These are phyloP conservation scores for Melocanna baccifera DNA, from an alignment of 176 grass and related monocot species.

Conservation along the genomic window DNA sequence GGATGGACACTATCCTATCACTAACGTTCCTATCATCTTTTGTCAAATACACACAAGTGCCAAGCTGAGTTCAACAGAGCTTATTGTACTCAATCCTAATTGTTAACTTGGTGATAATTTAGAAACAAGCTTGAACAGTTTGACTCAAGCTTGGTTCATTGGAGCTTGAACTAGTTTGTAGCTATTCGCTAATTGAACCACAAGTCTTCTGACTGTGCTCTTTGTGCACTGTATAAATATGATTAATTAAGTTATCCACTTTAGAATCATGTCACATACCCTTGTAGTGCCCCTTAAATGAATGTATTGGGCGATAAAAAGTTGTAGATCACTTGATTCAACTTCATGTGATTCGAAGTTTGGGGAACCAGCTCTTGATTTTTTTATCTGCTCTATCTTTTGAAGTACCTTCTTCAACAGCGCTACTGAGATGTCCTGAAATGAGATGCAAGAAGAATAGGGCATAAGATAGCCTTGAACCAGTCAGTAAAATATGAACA, in stretches of 20 bases:
- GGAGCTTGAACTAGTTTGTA: background rate
- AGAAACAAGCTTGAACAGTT: background rate
- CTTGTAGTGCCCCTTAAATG: too few species aligned
- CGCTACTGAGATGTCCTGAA: conserved; percentile 73
- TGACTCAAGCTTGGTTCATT: conserved; percentile 3
- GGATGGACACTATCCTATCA: background rate
- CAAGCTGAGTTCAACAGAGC: background rate
- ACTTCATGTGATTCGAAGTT: too few species aligned
- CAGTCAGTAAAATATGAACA: conserved; percentile 22
- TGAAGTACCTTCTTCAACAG: conserved; percentile 71
- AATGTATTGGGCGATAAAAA: too few species aligned
- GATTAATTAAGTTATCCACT: too few species aligned
- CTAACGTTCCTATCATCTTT: background rate
- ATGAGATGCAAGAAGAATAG: conserved; percentile 37
- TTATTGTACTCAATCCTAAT: background rate
- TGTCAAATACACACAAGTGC: background rate
- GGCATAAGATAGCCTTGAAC: conserved; percentile 9
- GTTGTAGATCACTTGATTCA: too few species aligned
- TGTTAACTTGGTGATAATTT: background rate
- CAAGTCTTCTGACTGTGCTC: background rate
- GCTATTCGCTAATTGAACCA: background rate
- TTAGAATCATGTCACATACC: too few species aligned
- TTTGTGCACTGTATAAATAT: too few species aligned
- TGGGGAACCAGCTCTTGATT: too few species aligned
- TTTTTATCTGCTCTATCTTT: too few species aligned